phyloP scores from a whole-genome alignment of 148 eudicot genomes.

The Camellia sinensis region DNA sequence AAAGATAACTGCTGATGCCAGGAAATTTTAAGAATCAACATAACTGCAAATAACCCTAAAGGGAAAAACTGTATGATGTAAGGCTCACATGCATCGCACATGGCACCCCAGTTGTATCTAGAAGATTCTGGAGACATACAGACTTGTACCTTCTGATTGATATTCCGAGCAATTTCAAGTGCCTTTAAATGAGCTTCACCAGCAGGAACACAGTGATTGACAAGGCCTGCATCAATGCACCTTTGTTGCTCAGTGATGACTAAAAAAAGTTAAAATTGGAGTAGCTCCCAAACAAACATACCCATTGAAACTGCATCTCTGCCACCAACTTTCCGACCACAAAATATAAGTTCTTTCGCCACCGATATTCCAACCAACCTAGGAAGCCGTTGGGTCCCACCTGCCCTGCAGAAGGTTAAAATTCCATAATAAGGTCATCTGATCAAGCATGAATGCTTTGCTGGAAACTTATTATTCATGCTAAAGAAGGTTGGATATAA shows the following conservation, averaged over 20 bases:
- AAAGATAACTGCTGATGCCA: neutral
- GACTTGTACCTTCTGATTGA: conserved; percentile 61
- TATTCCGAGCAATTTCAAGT: conserved; percentile 75
- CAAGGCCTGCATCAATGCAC: conserved; percentile 60
- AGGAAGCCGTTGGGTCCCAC: conserved; percentile 78
- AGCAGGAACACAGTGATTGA: conserved; percentile 72
- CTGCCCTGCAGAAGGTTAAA: neutral
- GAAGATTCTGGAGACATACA: neutral
- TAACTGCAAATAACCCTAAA: neutral
- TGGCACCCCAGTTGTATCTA: neutral
- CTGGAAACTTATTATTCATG: neutral
- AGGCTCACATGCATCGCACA: neutral
- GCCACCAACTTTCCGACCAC: conserved; percentile 74
- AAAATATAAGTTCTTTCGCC: conserved; percentile 90
- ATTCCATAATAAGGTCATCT: conserved; percentile 24
- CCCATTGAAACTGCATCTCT: conserved; percentile 71
- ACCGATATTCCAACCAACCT: conserved; percentile 86
- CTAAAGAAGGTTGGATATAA: too few relatives aligned
- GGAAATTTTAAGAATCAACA: neutral
- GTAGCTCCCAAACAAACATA: conserved; percentile 25
- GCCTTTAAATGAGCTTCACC: conserved; percentile 77
- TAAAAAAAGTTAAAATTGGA: neutral
- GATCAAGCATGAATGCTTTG: neutral
- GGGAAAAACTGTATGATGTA: neutral
- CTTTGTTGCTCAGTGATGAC: conserved; percentile 1